Evolutionary conservation across 192 early-diverging fungal species (phyloP).

Genomic region (Backusella westeae): DNA sequence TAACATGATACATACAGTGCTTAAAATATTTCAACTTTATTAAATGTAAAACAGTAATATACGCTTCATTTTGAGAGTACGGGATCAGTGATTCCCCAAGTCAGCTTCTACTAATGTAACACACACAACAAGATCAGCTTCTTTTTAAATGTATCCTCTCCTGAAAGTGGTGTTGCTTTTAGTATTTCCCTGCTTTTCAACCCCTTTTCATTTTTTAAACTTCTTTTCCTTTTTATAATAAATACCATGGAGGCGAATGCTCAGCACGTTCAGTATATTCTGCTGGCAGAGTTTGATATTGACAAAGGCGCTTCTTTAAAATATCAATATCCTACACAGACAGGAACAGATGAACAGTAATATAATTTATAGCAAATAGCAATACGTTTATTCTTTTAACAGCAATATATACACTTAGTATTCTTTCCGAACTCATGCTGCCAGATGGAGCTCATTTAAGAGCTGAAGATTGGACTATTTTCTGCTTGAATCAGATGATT

Average conservation of each 20-base stretch:
- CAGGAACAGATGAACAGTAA: conserved; percentile 83
- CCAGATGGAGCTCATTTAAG: conserved; percentile 94
- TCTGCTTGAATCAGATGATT: conserved; percentile 80
- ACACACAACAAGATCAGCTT: not conserved
- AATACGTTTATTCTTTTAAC: not conserved
- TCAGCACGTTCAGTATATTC: conserved; percentile 75
- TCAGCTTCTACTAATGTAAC: not conserved
- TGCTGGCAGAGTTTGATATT: conserved; percentile 95
- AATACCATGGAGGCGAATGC: not conserved
- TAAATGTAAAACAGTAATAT: no score
- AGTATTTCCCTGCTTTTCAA: not conserved
- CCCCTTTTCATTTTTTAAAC: not conserved
- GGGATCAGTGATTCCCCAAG: not conserved
- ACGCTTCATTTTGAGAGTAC: no score
- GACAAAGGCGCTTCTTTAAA: conserved; percentile 86
- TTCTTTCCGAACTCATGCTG: conserved; percentile 95
- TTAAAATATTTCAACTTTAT: no score
- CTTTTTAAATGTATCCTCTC: not conserved
- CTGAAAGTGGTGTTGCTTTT: not conserved
- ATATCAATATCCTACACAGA: conserved; percentile 84
- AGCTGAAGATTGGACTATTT: conserved; percentile 92
- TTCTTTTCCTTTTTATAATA: not conserved
- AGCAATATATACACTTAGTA: conserved; percentile 33
- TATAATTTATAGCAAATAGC: not conserved
- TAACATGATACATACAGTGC: no score